phyloP scores from a whole-genome alignment of 176 grass and related monocot genomes.

The Rhynchospora tenuis region DNA sequence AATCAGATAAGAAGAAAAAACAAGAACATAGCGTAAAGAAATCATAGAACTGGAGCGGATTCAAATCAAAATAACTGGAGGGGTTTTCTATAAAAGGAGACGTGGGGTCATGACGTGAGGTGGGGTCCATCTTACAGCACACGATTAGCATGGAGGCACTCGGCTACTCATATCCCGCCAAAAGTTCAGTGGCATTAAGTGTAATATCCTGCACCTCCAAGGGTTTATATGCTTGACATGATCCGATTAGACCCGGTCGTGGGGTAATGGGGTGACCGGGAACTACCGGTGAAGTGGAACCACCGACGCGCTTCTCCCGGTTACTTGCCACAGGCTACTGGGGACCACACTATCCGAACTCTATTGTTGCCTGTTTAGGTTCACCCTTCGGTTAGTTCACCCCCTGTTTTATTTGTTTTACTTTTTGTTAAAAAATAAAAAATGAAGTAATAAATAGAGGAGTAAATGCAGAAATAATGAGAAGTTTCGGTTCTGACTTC shows the following conservation, averaged over 20 bases:
- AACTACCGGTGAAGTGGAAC: background rate
- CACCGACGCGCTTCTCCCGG: slow-evolving; percentile 19
- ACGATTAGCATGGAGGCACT: background rate
- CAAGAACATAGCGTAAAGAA: no score
- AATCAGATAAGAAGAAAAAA: no score
- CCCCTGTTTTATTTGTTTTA: background rate
- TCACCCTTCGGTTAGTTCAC: background rate
- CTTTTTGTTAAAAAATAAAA: background rate
- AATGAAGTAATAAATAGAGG: background rate
- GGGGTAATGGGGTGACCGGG: background rate
- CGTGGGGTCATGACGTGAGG: background rate
- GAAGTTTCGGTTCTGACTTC: background rate
- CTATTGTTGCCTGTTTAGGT: background rate
- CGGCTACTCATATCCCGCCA: slow-evolving; percentile 3
- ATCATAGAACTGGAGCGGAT: background rate
- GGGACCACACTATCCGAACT: slow-evolving; percentile 13
- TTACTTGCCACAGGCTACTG: background rate
- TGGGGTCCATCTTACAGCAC: slow-evolving; percentile 5
- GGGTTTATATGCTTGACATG: background rate
- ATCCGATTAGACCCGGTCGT: background rate
- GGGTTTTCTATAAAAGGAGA: background rate
- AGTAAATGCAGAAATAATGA: background rate
- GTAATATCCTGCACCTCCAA: background rate
- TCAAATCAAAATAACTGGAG: background rate
- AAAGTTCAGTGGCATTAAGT: slow-evolving; percentile 7